Evolutionary conservation across 805 yeast genomes (phyloP).

Genomic region (Lipomyces kockii): DNA sequence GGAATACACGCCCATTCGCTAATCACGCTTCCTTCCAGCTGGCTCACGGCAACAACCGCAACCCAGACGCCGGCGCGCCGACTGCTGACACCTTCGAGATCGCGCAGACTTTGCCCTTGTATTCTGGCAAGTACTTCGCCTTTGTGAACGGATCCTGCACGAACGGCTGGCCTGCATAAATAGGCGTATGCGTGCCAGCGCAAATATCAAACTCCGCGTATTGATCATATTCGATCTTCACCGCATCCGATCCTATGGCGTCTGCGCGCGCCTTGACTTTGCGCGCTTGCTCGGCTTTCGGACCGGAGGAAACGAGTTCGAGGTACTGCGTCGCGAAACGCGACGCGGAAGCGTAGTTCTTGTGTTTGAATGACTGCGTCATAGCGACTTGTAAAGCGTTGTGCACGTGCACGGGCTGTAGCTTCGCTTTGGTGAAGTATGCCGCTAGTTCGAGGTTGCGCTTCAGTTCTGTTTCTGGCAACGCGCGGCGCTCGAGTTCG

Average conservation of each 20-base stretch:
- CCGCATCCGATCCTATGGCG: constrained; percentile 77
- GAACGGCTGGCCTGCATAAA: constrained; percentile 72
- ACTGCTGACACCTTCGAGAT: constrained; percentile 77
- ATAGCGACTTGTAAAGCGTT: constrained; percentile 94
- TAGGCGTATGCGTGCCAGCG: constrained; percentile 84
- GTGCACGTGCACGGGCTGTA: constrained; percentile 80
- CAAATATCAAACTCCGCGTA: constrained; percentile 90
- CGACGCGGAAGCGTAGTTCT: constrained; percentile 86
- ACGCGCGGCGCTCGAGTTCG: constrained; percentile 83
- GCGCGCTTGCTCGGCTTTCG: constrained; percentile 76
- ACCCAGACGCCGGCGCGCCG: constrained; percentile 92
- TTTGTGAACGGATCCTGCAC: constrained; percentile 86
- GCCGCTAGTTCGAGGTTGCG: constrained; percentile 95
- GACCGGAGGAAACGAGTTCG: constrained; percentile 67
- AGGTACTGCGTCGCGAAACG: constrained; percentile 86
- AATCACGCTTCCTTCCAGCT: not conserved
- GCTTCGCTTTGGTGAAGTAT: constrained; percentile 83
- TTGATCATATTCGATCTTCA: constrained; percentile 91
- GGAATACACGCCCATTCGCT: no score
- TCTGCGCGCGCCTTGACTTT: constrained; percentile 83
- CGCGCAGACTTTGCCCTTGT: constrained; percentile 77
- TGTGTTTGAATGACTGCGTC: constrained; percentile 86
- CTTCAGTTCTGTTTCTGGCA: constrained; percentile 65
- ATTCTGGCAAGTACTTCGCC: constrained; percentile 77
- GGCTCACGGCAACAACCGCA: constrained; percentile 53